These are phyloP conservation scores for Collybiopsis luxurians DNA, from an alignment of 768 basidiomycete species.

Conservation along the genomic window DNA sequence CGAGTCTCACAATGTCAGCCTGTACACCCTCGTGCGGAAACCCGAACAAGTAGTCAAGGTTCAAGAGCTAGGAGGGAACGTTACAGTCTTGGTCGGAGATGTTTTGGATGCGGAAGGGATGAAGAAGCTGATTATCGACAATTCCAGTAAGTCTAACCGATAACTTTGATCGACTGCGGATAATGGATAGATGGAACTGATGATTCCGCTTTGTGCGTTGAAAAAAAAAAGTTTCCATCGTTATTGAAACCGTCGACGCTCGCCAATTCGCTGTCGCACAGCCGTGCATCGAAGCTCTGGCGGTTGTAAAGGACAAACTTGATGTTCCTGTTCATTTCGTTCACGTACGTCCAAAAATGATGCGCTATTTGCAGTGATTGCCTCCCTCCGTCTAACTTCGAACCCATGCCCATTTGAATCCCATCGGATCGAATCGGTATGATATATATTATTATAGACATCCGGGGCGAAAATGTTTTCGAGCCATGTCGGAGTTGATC, in stretches of 20 bases:
- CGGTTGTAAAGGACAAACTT: constrained; percentile 3
- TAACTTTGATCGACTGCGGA: not conserved
- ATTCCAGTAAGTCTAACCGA: not conserved
- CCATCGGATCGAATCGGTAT: not conserved
- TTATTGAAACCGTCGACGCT: constrained; percentile 10
- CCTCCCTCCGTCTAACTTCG: not conserved
- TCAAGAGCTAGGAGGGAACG: not conserved
- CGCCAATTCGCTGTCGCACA: constrained; percentile 7
- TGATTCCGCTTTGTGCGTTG: not conserved
- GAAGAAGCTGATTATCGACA: not conserved
- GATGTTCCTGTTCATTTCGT: constrained; percentile 11
- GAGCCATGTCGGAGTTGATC: constrained; percentile 8
- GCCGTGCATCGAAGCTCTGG: constrained; percentile 8
- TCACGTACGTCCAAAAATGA: constrained; percentile 9
- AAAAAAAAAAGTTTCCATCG: constrained; percentile 5
- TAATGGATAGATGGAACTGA: too few relatives aligned
- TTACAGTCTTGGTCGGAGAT: constrained; percentile 5
- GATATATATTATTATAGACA: constrained; percentile 5
- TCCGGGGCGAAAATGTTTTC: constrained; percentile 12
- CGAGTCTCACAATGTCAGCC: not conserved
- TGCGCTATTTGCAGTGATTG: too few relatives aligned
- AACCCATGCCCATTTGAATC: too few relatives aligned
- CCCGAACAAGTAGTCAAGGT: constrained; percentile 7
- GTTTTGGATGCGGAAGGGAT: constrained; percentile 3
- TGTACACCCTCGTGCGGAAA: constrained; percentile 10